Percentiles rank a stretch among this genome's conserved stretches.
phyloP scores from a whole-genome alignment of 1,139 yeast species.

The Yamadazyma blattariae region DNA sequence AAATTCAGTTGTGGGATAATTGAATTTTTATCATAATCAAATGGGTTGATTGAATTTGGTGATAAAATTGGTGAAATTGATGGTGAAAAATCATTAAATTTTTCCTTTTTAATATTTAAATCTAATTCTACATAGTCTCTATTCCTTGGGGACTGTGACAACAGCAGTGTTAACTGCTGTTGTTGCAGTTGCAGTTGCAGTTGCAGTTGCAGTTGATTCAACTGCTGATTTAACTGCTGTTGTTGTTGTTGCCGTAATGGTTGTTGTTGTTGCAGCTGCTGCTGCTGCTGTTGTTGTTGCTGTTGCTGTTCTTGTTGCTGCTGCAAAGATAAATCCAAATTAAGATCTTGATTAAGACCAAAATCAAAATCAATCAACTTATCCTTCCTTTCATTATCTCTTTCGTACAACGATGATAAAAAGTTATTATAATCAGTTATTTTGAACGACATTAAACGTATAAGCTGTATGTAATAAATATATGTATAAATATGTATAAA shows the following conservation, averaged over 20 bases:
- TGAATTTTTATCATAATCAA: not conserved
- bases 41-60: not conserved
- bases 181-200: too few species aligned
- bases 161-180: too few species aligned
- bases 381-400: constrained; percentile 8
- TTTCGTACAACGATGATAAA: constrained; percentile 27
- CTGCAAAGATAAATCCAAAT: too few species aligned
- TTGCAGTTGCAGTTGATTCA: too few species aligned
- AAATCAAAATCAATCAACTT: constrained; percentile 30
- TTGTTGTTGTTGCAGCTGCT: too few species aligned
- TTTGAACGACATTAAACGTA: constrained; percentile 34
- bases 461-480: too few species aligned
- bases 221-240: too few species aligned
- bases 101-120: not conserved
- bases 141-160: too few species aligned
- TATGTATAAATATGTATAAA: too few species aligned
- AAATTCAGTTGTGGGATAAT: too few species aligned
- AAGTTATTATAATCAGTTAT: constrained; percentile 33
- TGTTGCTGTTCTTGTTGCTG: not conserved
- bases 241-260: too few species aligned
- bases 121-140: too few species aligned
- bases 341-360: constrained; percentile 19
- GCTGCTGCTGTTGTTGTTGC: not conserved
- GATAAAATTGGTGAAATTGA: constrained; percentile 1
- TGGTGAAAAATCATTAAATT: not conserved